Evolutionary conservation across 306 rosid genomes (phyloP).

Genomic region (Ziziphus jujuba): DNA sequence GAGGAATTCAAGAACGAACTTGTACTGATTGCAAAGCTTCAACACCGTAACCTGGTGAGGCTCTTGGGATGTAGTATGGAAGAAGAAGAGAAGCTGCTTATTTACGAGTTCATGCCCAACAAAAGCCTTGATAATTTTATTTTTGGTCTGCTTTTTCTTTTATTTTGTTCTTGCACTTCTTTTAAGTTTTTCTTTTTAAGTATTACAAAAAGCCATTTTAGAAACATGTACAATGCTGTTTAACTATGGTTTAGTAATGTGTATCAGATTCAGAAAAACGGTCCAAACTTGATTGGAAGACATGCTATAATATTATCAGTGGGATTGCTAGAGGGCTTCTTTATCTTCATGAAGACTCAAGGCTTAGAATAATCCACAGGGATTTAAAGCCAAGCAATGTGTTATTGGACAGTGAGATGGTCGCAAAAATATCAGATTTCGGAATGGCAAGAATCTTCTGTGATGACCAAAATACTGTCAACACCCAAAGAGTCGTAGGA

Average conservation of each 20-base stretch:
- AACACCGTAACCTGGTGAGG: conserved; percentile 58
- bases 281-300: conserved; percentile 40
- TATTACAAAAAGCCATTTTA: no score
- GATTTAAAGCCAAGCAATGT: conserved; percentile 53
- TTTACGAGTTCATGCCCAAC: conserved; percentile 61
- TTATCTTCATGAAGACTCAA: conserved; percentile 55
- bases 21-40: conserved; percentile 50
- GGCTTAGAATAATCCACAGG: conserved; percentile 47
- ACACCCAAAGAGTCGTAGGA: conserved; percentile 54
- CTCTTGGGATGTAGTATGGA: conserved; percentile 54
- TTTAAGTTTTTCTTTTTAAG: no score
- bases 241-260: background rate
- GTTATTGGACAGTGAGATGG: conserved; percentile 39
- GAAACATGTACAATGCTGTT: no score
- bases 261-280: conserved; percentile 36
- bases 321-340: conserved; percentile 48
- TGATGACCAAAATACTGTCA: conserved; percentile 41
- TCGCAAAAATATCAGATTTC: conserved; percentile 54
- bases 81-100: conserved; percentile 47
- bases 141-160: conserved; percentile 37
- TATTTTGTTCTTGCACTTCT: background rate
- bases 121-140: conserved; percentile 56
- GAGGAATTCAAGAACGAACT: conserved; percentile 61
- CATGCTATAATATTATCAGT: conserved; percentile 35
- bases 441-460: conserved; percentile 53